Base-by-base conservation (phyloP, 805 yeast genomes). In the Starmerella stellata region DNA sequence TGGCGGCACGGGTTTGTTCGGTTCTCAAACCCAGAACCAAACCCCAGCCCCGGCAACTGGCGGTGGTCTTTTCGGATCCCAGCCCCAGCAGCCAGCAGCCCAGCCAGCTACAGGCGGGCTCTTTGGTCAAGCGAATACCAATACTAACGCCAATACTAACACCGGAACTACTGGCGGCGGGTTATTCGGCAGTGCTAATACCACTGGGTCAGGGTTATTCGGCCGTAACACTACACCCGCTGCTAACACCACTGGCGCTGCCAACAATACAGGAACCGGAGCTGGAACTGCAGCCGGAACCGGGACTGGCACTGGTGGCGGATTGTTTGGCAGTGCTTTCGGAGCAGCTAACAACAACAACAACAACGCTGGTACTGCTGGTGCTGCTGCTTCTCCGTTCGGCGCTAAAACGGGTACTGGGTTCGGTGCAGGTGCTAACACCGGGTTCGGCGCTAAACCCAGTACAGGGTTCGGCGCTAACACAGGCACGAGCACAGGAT, bases 51-150 rank as follows among this genome's bases (percentile, higher is more conserved):
- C 41, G 13, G 30, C 31, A 30, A 16, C 39, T 19, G 25, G 23
- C 27, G 18, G 38, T n/a, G 39, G 40, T 16, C 40, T 37, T 28
- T 36, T 37, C 19, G 40, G 43, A 21, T 16, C n/a, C 17, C 24
- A 24, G n/a, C 33, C 11, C 13, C 8, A 21, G 3, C 32, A 33
- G 28, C 25, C 35, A 19, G 24, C 36, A 13, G n/a, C n/a, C 3
- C 24, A 21, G 8, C 7, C 30, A 5, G 15, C 8, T 14, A 25
- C 25, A 14, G 36, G 36, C 19, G 2, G 18, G 8, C 20, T 33
- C 28, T 23, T 23, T 18, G 11, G 13, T 36, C 5, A 9, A 8
- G 31, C 36, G 8, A 15, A 7, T 18, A 13, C 16, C 19, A 34
- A 34, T 13, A 17, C 32, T 8, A 29, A 29, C 32, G 32, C 32